Base-by-base conservation (phyloP, 441 rosid genomes). In the Populus tomentosa region DNA sequence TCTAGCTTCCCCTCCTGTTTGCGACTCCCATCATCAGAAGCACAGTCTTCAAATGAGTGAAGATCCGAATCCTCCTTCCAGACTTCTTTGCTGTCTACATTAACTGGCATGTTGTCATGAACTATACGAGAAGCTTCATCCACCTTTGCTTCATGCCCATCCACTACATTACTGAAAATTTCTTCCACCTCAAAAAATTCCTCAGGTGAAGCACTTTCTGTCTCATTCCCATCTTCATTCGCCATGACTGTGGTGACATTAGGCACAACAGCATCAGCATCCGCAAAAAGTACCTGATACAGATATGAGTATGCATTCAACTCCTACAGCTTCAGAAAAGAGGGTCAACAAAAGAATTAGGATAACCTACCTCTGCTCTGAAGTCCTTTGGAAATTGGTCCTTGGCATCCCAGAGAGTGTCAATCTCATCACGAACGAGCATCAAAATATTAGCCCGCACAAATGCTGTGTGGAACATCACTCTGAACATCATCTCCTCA, bases 131-230 rank as follows among this genome's bases (percentile, higher is more conserved):
- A 38, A 75, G 83, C 85, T 0, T 21, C 75, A 67, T 88, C 90
- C 72, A 77, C 85, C 84, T 88, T 92, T 62, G 84, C 84, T 77
- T 93, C 95, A 32, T 81, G 91, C 4, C 81, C 87, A 53, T 94
- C 97, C 16, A 87, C 82, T 38, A 79, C 85, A 83, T 84, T 92
- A 88, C 92, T 89, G 82, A 96, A 94, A 64, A 92, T 91, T 88
- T 96, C 98, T 85, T 96, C 97, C 68, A 91, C 98, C 89, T 96
- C 99, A 81, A 88, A 96, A 86, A 94, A 94, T 72, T 96, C 98
- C 79, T 96, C 98, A 23, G 98, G 94, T 69, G 99, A 89, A 84
- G 90, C 82, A 75, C 80, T 77, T 70, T 88, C 99, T 1, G 79
- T 63, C 68, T 92, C 98, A 69, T 79, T 85, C 50, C 83, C 90